Base-by-base conservation (phyloP, 176 grass and related monocot genomes). In the Oryza meyeriana region DNA sequence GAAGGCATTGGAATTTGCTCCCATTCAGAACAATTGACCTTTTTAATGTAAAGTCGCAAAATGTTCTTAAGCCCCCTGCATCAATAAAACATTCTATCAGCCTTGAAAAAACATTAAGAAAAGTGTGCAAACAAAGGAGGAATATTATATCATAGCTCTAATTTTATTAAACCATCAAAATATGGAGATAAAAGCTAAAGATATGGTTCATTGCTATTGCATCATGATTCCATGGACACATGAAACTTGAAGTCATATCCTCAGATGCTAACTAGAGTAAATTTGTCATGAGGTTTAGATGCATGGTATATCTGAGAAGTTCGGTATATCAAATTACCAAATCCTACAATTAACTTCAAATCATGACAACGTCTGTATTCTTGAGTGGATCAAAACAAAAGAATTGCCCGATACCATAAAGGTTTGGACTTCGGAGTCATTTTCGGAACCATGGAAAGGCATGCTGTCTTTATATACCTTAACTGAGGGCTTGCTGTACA, bases 21-120 rank as follows among this genome's bases (percentile, higher is more conserved):
- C 96, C 96, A 95, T 42, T 99, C 93, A 14, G 91, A 93, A 80
- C 86, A 94, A 74, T 94, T 95, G 8, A 13, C 87, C 79, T 50
- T 94, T 90, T 94, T 99, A 80, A 99, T 87, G 87, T 89, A 82
- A 70, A 99, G 87, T 64, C 89, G 86, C 77, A 94, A 79, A 85
- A 95, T 95, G 69, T 94, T 99, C 77, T 77, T 88, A 78, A 99
- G 93, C 28, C 93, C 96, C 89, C 96, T 99, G 93, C 74, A 91
- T 81, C 31, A 76, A 52, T 58, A 71, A 87, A 81, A 6, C 5
- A 81, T 50, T 76, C 10, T 80, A 67, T 90, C 34, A 90, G 71
- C 34, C 36, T 64, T 48, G 10, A 17, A 38, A 8, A 33, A 18
- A 33, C 41, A 72, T 71, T 33, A 50, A 58, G 12, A 79, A 7